Percentiles rank a stretch among this genome's conserved stretches.
Evolutionary conservation across 305 asterid species (phyloP).

Genomic region (Andrographis paniculata): DNA sequence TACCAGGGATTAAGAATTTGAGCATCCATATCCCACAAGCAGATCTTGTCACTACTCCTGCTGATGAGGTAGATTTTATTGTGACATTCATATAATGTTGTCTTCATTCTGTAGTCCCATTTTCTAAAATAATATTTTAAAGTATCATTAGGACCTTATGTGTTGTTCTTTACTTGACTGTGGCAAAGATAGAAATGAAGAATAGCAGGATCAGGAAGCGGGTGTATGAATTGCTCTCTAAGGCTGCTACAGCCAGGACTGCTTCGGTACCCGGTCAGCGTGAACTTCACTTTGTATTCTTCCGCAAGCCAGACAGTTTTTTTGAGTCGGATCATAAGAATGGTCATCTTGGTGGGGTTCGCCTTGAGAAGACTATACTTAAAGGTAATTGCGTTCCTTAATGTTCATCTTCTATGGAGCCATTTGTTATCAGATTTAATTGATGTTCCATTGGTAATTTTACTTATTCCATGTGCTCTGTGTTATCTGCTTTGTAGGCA

Average conservation of each 20-base stretch:
- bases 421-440: constrained; percentile 2
- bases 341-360: constrained; percentile 61
- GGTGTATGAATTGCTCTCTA: constrained; percentile 76
- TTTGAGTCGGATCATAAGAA: constrained; percentile 37
- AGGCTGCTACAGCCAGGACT: constrained; percentile 43
- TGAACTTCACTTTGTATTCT: constrained; percentile 86
- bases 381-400: constrained; percentile 35
- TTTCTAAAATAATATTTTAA: neutral
- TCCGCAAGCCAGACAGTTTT: constrained; percentile 73
- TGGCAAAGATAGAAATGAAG: constrained; percentile 83
- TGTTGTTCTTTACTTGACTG: constrained; percentile 19
- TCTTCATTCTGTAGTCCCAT: constrained; percentile 2
- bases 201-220: constrained; percentile 79
- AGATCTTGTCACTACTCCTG: constrained; percentile 55
- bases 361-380: constrained; percentile 67
- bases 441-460: neutral
- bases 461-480: neutral
- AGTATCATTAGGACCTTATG: constrained; percentile 23
- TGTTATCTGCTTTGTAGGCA: constrained; percentile 2
- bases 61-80: constrained; percentile 57
- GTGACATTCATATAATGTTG: constrained; percentile 6
- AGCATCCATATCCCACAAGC: constrained; percentile 38
- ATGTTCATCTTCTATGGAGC: constrained; percentile 4
- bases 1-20: constrained; percentile 67
- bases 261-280: constrained; percentile 39